Evolutionary conservation across 805 yeast genomes (phyloP).

Genomic region (Schwanniomyces vanrijiae): DNA sequence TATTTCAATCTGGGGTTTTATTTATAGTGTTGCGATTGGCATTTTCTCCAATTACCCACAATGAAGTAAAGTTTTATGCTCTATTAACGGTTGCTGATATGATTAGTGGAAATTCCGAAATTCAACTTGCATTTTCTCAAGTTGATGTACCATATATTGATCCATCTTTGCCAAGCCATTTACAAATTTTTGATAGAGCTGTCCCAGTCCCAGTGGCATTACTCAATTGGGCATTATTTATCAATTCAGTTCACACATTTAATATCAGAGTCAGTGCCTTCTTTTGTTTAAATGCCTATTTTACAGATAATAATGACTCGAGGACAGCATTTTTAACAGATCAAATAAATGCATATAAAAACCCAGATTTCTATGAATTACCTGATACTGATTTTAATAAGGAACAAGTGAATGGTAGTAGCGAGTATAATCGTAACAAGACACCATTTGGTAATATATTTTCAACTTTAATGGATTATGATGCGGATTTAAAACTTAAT

Average conservation of each 20-base stretch:
- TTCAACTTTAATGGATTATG: constrained; percentile 70
- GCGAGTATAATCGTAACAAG: constrained; percentile 6
- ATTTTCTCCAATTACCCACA: constrained; percentile 65
- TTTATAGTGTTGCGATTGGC: constrained; percentile 66
- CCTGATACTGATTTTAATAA: constrained; percentile 10
- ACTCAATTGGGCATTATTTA: constrained; percentile 76
- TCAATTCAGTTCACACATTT: constrained; percentile 82
- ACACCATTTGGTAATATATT: constrained; percentile 62
- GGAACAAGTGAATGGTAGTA: constrained; percentile 1
- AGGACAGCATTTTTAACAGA: constrained; percentile 62
- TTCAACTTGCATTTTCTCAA: constrained; percentile 71
- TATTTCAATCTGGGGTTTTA: constrained; percentile 63
- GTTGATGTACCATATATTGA: constrained; percentile 93
- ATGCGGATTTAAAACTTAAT: constrained; percentile 60
- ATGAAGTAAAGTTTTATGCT: constrained; percentile 64
- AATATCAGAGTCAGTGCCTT: constrained; percentile 77
- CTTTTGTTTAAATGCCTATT: constrained; percentile 63
- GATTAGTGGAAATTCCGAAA: constrained; percentile 60
- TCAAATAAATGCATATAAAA: constrained; percentile 50
- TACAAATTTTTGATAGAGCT: constrained; percentile 29
- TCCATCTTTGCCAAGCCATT: constrained; percentile 56
- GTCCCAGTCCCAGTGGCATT: constrained; percentile 76
- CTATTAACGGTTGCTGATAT: constrained; percentile 76
- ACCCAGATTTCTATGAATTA: constrained; percentile 19
- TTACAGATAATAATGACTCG: constrained; percentile 61